phyloP scores from a whole-genome alignment of 2,329 filamentous ascomycete genomes.

The Metarhizium album region DNA sequence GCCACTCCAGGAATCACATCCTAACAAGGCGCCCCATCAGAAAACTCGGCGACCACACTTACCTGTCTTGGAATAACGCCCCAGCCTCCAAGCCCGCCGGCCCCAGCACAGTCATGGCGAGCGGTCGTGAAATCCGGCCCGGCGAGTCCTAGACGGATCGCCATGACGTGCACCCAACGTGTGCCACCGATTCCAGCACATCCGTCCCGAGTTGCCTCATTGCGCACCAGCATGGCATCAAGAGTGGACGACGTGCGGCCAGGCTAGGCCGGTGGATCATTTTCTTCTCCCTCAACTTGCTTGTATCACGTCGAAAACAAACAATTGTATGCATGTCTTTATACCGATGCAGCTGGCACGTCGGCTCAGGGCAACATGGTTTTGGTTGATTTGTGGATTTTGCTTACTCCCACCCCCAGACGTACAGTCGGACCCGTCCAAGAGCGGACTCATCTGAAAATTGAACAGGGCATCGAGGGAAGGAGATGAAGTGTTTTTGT shows the following conservation, averaged over 20 bases:
- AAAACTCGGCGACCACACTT: conserved; percentile 96
- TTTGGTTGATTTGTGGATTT: not conserved
- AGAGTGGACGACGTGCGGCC: not conserved
- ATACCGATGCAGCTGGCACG: not conserved
- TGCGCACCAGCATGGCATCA: not conserved
- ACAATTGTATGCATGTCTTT: not conserved
- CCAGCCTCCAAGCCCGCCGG: conserved; percentile 32
- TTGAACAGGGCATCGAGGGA: too few relatives aligned
- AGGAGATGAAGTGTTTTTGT: too few relatives aligned
- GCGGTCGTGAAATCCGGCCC: conserved; percentile 45
- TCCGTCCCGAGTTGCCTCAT: not conserved
- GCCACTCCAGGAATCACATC: not conserved
- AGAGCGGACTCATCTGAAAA: too few relatives aligned
- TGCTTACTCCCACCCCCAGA: not conserved
- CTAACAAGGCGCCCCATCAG: conserved; percentile 32
- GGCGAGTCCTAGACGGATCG: conserved; percentile 29
- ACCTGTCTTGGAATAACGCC: conserved; percentile 82
- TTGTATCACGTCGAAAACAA: not conserved
- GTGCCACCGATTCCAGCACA: not conserved
- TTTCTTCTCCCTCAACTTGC: not conserved
- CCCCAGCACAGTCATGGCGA: conserved; percentile 33
- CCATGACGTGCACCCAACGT: conserved; percentile 11
- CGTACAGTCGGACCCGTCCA: not conserved
- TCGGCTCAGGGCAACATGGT: not conserved
- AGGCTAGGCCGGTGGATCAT: not conserved